Evolutionary conservation across 2,329 filamentous ascomycete species (phyloP), one percentile per base, ranked within the genome.

Genomic region (Colletotrichum liaoningense): DNA sequence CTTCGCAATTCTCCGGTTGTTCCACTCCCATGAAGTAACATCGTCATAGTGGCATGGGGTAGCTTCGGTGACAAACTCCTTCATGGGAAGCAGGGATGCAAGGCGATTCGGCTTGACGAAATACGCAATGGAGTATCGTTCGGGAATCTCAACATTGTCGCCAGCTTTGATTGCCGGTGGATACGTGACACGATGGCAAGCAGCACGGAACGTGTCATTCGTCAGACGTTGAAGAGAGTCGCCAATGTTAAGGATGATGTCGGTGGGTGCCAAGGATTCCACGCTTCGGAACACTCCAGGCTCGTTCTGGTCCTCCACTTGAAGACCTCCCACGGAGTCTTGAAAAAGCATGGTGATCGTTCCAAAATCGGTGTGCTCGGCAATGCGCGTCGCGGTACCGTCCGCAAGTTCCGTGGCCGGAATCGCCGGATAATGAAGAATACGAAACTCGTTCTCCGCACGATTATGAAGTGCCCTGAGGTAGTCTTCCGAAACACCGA

Each of bases 211-310:
- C 0, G 69, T 77, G 16, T 80, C 79, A 35, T 84, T 84, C 1
- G 83, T 84, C 76, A 80, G 77, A 0, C 83, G 79, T 76, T 85
- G 79, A 2, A 86, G 72, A 0, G 78, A 83, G 63, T 86, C 84
- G 5, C 82, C 79, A 16, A 84, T 81, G 75, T 84, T 85, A 63
- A 86, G 78, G 30, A 84, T 78, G 7, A 86, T 79, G 28, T 81
- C 78, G 0, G 75, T 77, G 0, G 72, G 76, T 0, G 79, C 79
- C 2, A 67, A 64, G 0, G 78, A 77, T n/a, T 77, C 76, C 1
- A 81, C 75, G 8, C 77, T 74, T 22, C 74, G 68, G 66, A 79
- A 81, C 2, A 71, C 76, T 2, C 79, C 79, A 1, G 74, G 70
- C 2, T 77, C 63, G 1, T 67, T 73, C 16, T 79, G 79, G 35